Evolutionary conservation across 2,329 filamentous ascomycete species (phyloP), one percentile per base, ranked within the genome.

Genomic region (Pseudofabraea citricarpa): DNA sequence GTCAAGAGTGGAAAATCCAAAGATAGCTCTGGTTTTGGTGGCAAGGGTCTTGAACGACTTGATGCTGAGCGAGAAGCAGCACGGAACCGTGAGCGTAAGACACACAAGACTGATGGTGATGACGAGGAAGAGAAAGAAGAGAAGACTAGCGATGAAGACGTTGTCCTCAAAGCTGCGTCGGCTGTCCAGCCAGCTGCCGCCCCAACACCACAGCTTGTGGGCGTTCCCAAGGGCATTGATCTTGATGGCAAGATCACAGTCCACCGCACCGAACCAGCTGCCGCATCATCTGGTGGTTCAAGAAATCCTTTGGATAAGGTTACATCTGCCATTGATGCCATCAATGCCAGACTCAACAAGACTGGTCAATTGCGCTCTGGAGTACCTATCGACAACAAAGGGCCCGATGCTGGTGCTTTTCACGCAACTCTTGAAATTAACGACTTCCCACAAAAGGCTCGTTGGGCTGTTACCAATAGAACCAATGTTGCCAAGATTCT

Each of bases 401-500:
- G 93, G 1, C 93, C 93, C 1, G 93, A 98, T 64, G 93, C 93
- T 3, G 93, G 93, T 40, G 90, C 90, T 0, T 98, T 90, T 75
- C 93, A 98, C 64, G 90, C 93, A 13, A 97, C 91, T 4, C 75
- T 98, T 49, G 93, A 97, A 66, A 98, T 98, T 78, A 98, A 98
- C 66, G 93, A 98, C 67, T 97, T 97, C 67, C 93, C 93, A 24
- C 93, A 98, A 64, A 97, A 96, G 73, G 93, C 93, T 51, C 81
- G 93, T 56, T 98, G 93, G 93, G 91, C 90, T 9, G 93, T 98
- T 69, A 98, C 93, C 29, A 98, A 98, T 65, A 82, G 93, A 52
- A 97, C 93, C 26, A 98, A 98, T 59, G 93, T 98, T 45, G 90
- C 91, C 55, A 98, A 97, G 74, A 96, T 98, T 56, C 76, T 98